A percentile compares a stretch with the other conserved stretches of the same genome.
phyloP scores from a whole-genome alignment of 2,329 filamentous ascomycete genomes.

The Onygenales sp. region DNA sequence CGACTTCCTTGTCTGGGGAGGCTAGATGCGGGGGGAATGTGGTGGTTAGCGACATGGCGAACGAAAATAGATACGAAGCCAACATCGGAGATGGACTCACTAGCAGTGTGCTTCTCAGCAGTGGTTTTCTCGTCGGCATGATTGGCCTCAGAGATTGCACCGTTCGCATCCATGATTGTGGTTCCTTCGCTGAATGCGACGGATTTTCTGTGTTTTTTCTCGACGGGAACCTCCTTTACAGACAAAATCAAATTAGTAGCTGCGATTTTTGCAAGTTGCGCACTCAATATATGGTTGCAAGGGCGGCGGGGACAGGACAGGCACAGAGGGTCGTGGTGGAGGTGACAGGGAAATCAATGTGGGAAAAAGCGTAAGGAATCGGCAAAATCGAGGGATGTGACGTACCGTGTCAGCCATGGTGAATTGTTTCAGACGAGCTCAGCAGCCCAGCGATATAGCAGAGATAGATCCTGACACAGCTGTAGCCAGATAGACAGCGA shows the following conservation, averaged over 20 bases:
- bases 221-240: slow-evolving; percentile 28
- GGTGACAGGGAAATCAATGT: slow-evolving; percentile 15
- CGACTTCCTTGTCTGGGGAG: slow-evolving; percentile 45
- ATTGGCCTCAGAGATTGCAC: slow-evolving; percentile 66
- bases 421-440: neutral
- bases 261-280: too few relatives aligned
- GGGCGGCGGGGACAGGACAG: too few relatives aligned
- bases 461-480: neutral
- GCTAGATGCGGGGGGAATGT: slow-evolving; percentile 41
- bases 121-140: slow-evolving; percentile 67
- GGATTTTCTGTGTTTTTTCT: slow-evolving; percentile 69
- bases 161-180: slow-evolving; percentile 81
- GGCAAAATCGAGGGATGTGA: slow-evolving; percentile 30
- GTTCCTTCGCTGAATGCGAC: slow-evolving; percentile 87
- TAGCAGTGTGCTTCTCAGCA: slow-evolving; percentile 67
- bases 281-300: too few relatives aligned
- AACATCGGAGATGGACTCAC: slow-evolving; percentile 36
- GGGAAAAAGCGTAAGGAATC: neutral
- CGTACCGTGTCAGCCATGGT: slow-evolving; percentile 37
- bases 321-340: neutral
- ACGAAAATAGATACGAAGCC: neutral
- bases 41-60: slow-evolving; percentile 25
- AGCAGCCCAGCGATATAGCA: neutral
- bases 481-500: neutral
- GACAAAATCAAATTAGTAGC: slow-evolving; percentile 16